Percentiles rank a stretch among this genome's conserved stretches.
phyloP scores from a whole-genome alignment of 345 rosid species.

The Sisymbrium altissimum region DNA sequence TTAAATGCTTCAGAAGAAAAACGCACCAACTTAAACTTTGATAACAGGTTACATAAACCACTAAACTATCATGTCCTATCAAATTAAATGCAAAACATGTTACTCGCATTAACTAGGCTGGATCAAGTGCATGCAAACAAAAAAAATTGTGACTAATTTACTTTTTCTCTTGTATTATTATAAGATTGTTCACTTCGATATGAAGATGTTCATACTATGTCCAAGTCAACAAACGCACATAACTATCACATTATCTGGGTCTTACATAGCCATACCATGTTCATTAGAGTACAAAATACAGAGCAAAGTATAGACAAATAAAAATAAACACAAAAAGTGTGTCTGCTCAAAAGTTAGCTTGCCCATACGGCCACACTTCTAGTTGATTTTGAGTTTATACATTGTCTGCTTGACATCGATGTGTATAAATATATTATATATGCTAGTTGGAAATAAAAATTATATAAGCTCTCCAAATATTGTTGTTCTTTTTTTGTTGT shows the following conservation, averaged over 20 bases:
- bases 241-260: not conserved
- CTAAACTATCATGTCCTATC: not conserved
- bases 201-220: not conserved
- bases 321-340: not conserved
- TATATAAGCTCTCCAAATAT: not conserved
- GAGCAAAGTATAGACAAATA: not conserved
- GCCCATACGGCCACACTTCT: conserved; percentile 14
- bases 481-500: not conserved
- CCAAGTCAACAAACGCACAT: not conserved
- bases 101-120: not conserved
- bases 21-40: not conserved
- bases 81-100: not conserved
- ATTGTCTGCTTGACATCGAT: conserved; percentile 5
- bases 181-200: too few species aligned
- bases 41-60: not conserved
- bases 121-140: too few species aligned
- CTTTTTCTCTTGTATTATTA: not conserved
- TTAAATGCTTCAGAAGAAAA: not conserved
- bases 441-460: not conserved
- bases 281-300: not conserved
- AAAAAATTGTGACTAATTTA: too few species aligned
- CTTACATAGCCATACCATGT: conserved; percentile 1
- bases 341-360: conserved; percentile 18
- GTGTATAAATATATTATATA: not conserved
- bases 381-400: conserved; percentile 6